Evolutionary conservation across 768 basidiomycete species (phyloP).

Genomic region (Leccinum boreale): DNA sequence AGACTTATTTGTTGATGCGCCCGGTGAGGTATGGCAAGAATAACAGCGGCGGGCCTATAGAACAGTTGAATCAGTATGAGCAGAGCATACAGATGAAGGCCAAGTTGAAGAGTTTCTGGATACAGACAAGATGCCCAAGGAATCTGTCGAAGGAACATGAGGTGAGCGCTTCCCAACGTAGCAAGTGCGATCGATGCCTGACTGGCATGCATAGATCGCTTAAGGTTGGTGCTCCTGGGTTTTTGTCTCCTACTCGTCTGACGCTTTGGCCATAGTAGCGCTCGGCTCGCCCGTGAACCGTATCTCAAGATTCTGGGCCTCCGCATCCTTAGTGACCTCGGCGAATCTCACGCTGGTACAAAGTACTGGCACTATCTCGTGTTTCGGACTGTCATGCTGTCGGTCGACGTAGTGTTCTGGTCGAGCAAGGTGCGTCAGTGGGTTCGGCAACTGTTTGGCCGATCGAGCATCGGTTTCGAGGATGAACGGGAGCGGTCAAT

Average conservation of each 20-base stretch:
- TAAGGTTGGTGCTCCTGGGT: conserved; percentile 26
- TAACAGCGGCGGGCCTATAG: conserved; percentile 1
- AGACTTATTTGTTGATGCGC: conserved; percentile 68
- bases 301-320: conserved; percentile 75
- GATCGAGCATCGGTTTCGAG: conserved; percentile 51
- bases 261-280: conserved; percentile 36
- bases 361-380: conserved; percentile 56
- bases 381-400: conserved; percentile 63
- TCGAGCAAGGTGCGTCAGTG: conserved; percentile 51
- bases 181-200: neutral
- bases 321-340: conserved; percentile 54
- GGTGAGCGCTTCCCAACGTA: conserved; percentile 32
- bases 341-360: conserved; percentile 39
- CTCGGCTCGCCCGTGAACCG: conserved; percentile 87
- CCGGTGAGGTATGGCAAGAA: conserved; percentile 43
- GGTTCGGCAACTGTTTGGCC: conserved; percentile 37
- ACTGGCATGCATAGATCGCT: conserved; percentile 25
- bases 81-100: conserved; percentile 65
- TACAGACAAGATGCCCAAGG: conserved; percentile 78
- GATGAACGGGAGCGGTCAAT: conserved; percentile 77
- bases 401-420: conserved; percentile 74
- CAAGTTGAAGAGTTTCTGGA: conserved; percentile 64
- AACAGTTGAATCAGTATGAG: conserved; percentile 60
- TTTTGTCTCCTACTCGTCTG: no score
- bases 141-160: conserved; percentile 72